A percentile compares a stretch with the other conserved stretches of the same genome.
These are phyloP conservation scores for Remersonia thermophila DNA, from an alignment of 2,329 filamentous ascomycete species.

Conservation along the genomic window DNA sequence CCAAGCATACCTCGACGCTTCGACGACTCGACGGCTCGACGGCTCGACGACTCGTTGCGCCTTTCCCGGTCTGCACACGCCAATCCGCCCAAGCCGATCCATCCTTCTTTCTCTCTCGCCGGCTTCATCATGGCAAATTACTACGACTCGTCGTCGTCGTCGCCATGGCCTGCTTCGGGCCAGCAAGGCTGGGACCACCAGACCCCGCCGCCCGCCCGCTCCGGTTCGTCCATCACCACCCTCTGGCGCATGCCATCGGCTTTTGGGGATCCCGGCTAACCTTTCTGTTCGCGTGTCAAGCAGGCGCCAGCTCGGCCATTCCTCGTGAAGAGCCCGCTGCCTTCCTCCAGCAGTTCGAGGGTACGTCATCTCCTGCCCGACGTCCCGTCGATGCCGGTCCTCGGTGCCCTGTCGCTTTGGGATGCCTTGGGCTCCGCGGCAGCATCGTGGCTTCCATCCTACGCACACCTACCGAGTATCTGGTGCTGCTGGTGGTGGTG, in stretches of 20 bases:
- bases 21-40: no score
- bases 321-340: conserved; percentile 23
- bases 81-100: background rate
- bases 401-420: no score
- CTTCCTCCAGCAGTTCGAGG: conserved; percentile 26
- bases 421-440: no score
- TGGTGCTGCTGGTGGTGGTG: no score
- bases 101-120: background rate
- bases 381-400: no score
- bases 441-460: no score
- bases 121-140: conserved; percentile 18
- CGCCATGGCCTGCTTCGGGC: conserved; percentile 18
- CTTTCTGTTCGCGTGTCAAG: background rate
- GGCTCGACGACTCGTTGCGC: conserved; percentile 12
- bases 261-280: background rate
- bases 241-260: background rate
- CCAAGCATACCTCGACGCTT: no score
- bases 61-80: conserved; percentile 10
- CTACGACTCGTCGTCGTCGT: conserved; percentile 14
- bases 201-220: conserved; percentile 19
- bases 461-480: no score
- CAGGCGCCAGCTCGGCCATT: conserved; percentile 25
- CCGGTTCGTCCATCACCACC: conserved; percentile 14
- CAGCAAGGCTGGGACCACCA: conserved; percentile 20
- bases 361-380: conserved; percentile 16